phyloP scores from a whole-genome alignment of 768 basidiomycete genomes.

The Pleurotus djamor region DNA sequence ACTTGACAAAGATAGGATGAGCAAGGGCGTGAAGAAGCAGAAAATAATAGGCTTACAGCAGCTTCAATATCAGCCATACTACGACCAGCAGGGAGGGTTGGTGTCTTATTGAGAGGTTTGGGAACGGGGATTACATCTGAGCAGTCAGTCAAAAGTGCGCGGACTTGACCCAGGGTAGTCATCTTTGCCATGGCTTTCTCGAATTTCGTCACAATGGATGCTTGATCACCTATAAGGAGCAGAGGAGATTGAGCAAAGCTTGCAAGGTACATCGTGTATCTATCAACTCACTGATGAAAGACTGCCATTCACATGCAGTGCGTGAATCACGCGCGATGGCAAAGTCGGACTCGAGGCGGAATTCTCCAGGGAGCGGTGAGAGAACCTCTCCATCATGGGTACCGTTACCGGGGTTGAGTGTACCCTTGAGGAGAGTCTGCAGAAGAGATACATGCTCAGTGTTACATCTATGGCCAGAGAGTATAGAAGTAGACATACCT shows the following conservation, averaged over 20 bases:
- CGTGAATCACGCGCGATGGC: conserved; percentile 13
- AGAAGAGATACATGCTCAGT: conserved; percentile 5
- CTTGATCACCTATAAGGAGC: conserved; percentile 8
- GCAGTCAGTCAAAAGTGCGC: conserved; percentile 11
- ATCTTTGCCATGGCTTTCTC: conserved; percentile 16
- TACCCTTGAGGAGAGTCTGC: conserved; percentile 21
- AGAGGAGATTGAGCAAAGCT: not conserved
- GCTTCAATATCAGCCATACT: not conserved
- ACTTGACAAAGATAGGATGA: not conserved
- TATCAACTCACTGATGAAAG: conserved; percentile 1
- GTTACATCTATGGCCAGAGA: not conserved
- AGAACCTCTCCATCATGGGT: conserved; percentile 19
- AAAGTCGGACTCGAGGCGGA: conserved; percentile 15
- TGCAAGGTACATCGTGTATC: not conserved
- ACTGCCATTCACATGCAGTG: conserved; percentile 9
- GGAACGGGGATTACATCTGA: conserved; percentile 15
- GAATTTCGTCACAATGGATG: conserved; percentile 12
- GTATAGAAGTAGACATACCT: conserved; percentile 10
- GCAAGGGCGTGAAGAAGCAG: not conserved
- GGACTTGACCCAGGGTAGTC: conserved; percentile 14
- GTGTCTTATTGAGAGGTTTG: conserved; percentile 14
- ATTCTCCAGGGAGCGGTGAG: conserved; percentile 22
- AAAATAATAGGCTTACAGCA: not conserved
- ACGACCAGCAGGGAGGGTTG: conserved; percentile 16
- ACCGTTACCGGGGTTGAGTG: conserved; percentile 20